phyloP scores from a whole-genome alignment of 495 filamentous ascomycete genomes.

The Penicillium atrosanguineum region DNA sequence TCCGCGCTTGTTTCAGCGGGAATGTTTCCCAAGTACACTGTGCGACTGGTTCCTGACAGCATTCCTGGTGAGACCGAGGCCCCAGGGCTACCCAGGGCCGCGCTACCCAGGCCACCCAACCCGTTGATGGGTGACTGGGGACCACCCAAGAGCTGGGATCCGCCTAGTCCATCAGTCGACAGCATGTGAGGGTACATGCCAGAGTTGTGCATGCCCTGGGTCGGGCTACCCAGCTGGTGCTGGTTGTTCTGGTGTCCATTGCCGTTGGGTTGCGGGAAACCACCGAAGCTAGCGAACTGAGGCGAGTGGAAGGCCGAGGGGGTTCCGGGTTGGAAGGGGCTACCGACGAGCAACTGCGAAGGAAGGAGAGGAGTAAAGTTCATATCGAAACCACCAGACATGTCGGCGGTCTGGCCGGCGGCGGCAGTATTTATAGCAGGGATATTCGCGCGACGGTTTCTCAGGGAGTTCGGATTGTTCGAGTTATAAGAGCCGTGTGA shows the following conservation, averaged over 20 bases:
- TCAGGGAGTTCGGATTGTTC: conserved; percentile 60
- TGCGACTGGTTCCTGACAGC: conserved; percentile 87
- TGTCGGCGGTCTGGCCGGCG: conserved; percentile 60
- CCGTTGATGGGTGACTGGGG: conserved; percentile 84
- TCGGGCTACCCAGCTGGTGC: conserved; percentile 54
- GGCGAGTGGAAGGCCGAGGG: conserved; percentile 86
- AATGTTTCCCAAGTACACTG: conserved; percentile 97
- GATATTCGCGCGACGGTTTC: conserved; percentile 82
- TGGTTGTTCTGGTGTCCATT: conserved; percentile 57
- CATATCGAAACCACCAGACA: conserved; percentile 92
- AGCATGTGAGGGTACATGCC: conserved; percentile 76
- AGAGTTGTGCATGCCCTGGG: conserved; percentile 64
- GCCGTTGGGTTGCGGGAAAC: conserved; percentile 67
- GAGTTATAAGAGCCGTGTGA: conserved; percentile 86
- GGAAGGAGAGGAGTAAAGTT: conserved; percentile 95
- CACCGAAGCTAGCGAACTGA: conserved; percentile 81
- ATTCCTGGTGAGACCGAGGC: conserved; percentile 76
- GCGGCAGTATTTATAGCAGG: conserved; percentile 85
- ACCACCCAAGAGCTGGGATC: conserved; percentile 67
- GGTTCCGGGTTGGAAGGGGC: conserved; percentile 93
- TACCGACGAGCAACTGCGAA: conserved; percentile 90
- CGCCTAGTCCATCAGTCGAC: conserved; percentile 70
- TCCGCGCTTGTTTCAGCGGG: conserved; percentile 97
- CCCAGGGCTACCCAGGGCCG: conserved; percentile 57
- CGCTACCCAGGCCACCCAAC: conserved; percentile 58